Conservation (phyloP, 306 rosid species). For the Dalbergia oliveri region DNA sequence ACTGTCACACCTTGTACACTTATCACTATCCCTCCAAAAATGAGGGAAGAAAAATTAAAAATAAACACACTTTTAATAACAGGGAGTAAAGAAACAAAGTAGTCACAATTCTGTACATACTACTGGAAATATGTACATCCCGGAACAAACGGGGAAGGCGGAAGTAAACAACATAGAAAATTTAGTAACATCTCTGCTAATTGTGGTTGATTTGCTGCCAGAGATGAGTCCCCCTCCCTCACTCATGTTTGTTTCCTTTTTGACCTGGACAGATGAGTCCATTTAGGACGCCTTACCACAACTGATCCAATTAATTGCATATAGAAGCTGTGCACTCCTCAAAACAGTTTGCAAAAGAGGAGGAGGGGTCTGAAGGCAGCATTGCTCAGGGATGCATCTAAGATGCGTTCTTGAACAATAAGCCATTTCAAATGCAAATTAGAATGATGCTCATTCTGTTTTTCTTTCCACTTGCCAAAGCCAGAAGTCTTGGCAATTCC, state of each 20-base stretch:
- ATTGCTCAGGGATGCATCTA: too few relatives aligned
- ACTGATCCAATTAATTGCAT: background rate
- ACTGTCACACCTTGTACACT: background rate
- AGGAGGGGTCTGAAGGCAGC: background rate
- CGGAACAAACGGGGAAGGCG: background rate
- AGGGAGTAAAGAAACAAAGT: background rate
- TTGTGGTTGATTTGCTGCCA: conserved; percentile 30
- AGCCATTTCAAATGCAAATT: conserved; percentile 1
- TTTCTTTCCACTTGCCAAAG: background rate
- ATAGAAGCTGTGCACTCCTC: background rate
- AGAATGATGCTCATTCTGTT: background rate
- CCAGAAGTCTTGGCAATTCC: conserved; percentile 21
- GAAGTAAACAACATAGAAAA: background rate
- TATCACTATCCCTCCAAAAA: background rate
- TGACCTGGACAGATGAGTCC: background rate
- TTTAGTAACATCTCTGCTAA: too few relatives aligned
- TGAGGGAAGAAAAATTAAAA: too few relatives aligned
- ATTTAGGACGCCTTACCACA: background rate
- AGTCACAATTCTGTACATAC: background rate
- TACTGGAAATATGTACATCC: background rate
- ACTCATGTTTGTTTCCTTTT: conserved; percentile 32
- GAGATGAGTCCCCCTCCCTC: background rate
- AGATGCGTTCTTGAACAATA: background rate
- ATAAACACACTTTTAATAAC: background rate
- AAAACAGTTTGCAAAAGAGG: background rate